Evolutionary conservation across 257 asterid species (phyloP), one percentile per base, ranked within the genome.

Genomic region (Rhazya stricta): DNA sequence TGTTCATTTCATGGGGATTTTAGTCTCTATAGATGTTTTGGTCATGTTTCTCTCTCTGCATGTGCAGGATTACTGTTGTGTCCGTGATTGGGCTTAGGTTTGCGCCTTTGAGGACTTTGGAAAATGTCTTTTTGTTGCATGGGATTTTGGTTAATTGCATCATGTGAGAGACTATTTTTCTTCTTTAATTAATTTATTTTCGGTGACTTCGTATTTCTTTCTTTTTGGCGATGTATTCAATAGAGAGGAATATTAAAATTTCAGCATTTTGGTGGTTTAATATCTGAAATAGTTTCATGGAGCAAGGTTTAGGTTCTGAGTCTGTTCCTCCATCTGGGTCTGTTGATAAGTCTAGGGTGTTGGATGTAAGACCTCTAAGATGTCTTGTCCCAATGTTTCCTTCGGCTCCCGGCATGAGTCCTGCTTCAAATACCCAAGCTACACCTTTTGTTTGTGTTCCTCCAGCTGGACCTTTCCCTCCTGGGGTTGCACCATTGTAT

Each of bases 401-500:
- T 8, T 81, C 86, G 27, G 78, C 89, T 65, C 79, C 87, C 21
- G 96, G 89, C 30, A 73, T 76, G 84, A 79, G 90, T 36, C 80
- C 93, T 0, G 53, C 79, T 81, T 70, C 88, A 7, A 77, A 72
- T 68, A 89, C 96, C 25, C 90, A 88, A n/a, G 89, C 96, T 2
- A 51, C 93, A 32, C 94, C 98, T 39, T 95, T 95, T 78, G 93
- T 88, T 23, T 92, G 99, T 77, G 93, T 95, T 63, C 86, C 99
- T 19, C 99, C 99, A 8, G 62, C 86, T 16, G 99, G 99, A 48
- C 99, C 99, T 54, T 94, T 94, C 56, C 99, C 98, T 2, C 80
- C 93, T 5, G 98, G 97, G 11, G 85, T 92, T 69, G 89, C 91
- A 56, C 99, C 99, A 13, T 83, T 94, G 85, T 94, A 85, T 84